Evolutionary conservation across 202 grass and related monocot genomes (phyloP), one percentile per base, ranked within the genome.

Genomic region (Zoysia matrella): DNA sequence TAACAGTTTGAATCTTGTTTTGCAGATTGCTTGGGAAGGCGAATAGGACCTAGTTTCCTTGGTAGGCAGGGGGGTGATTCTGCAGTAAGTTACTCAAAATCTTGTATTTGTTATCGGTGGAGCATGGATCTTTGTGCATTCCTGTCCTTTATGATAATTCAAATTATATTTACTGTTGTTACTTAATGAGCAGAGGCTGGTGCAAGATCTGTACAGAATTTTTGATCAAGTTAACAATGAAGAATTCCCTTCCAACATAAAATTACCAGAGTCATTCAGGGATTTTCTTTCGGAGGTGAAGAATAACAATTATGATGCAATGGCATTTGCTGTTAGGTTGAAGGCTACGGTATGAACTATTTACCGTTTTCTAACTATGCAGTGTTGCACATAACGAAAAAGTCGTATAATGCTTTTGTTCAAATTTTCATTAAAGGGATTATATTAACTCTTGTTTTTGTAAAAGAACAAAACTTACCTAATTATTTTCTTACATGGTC

Each of bases 241-340:
- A 68, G 89, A 95, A 83, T 74, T 84, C 79, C 80, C 80, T 69
- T 76, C 77, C 16, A 73, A 76, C 74, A 77, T 73, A 78, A 93
- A 90, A 50, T 72, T 95, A 71, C 92, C 95, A 56, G 90, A 98
- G 65, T 93, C 95, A 81, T 98, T 95, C 83, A 87, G 88, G 79
- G 95, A 95, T 75, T 98, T 98, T 87, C 88, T 98, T 87, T 78
- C 60, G 72, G 92, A 98, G 80, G 85, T 95, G 82, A 98, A 93
- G 87, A 90, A 91, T 76, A 93, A 91, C 39, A 85, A 81, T 62
- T 95, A 95, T 8, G 90, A 98, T 91, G 92, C 92, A 74, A 93
- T 73, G 74, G 87, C 85, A 74, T 95, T 98, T 91, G 90, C 90
- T 71, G 77, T 90, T 68, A 91, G 82, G 71, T 87, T 98, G 83